Percentiles rank a stretch among this genome's conserved stretches.
Evolutionary conservation across 768 basidiomycete species (phyloP).

Genomic region (Cystofilobasidium ferigula): DNA sequence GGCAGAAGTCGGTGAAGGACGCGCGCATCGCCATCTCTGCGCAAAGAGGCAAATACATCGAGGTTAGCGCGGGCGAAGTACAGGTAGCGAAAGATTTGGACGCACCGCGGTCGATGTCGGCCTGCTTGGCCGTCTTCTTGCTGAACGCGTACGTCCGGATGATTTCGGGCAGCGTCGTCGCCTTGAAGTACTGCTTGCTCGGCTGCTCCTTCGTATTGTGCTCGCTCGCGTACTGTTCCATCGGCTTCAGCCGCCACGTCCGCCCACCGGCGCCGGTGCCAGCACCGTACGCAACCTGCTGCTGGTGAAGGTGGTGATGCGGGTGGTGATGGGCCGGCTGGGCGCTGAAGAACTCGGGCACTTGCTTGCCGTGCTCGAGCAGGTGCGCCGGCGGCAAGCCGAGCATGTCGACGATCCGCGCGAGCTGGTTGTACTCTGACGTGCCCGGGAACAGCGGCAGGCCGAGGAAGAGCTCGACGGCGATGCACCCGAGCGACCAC

Average conservation of each 20-base stretch:
- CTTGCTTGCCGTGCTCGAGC: slow-evolving; percentile 93
- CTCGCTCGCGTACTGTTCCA: slow-evolving; percentile 92
- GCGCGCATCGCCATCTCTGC: slow-evolving; percentile 84
- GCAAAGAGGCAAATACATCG: background rate
- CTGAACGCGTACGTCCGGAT: slow-evolving; percentile 93
- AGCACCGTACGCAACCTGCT: too few species aligned
- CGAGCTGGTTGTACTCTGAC: slow-evolving; percentile 97
- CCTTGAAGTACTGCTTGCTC: slow-evolving; percentile 97
- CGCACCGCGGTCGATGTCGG: slow-evolving; percentile 81
- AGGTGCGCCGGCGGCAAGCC: slow-evolving; percentile 93
- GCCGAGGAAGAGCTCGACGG: slow-evolving; percentile 93
- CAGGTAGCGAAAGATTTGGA: slow-evolving; percentile 6
- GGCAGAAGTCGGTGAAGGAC: slow-evolving; percentile 95
- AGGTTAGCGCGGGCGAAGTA: background rate
- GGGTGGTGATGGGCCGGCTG: too few species aligned
- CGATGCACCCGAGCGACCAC: slow-evolving; percentile 99
- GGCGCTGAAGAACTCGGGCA: slow-evolving; percentile 65
- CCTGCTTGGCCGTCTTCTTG: slow-evolving; percentile 58
- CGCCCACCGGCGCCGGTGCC: slow-evolving; percentile 9
- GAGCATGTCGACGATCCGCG: slow-evolving; percentile 93
- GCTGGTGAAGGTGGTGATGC: too few species aligned
- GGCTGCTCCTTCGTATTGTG: slow-evolving; percentile 94
- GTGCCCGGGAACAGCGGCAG: slow-evolving; percentile 95
- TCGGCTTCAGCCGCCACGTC: slow-evolving; percentile 51
- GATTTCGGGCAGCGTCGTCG: slow-evolving; percentile 83